Evolutionary conservation across 108 stramenopile genomes (phyloP), one percentile per base, ranked within the genome.

Genomic region (Chaetoceros muelleri): DNA sequence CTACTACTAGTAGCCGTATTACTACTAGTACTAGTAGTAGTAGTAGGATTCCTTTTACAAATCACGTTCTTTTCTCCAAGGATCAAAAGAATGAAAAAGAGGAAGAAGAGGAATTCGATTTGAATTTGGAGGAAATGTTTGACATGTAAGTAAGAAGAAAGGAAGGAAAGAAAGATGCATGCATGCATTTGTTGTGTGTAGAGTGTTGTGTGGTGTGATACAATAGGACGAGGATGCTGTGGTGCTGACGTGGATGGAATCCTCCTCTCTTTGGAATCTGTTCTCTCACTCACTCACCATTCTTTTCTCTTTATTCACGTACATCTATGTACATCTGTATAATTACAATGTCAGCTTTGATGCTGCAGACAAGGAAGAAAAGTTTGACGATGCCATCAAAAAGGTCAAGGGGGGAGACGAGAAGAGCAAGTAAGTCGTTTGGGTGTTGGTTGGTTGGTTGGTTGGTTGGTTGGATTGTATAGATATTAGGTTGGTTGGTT

Each of bases 81-180:
- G n/a, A n/a, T n/a, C n/a, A n/a, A n/a, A n/a, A n/a, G n/a, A n/a
- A n/a, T n/a, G n/a, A n/a, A n/a, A n/a, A n/a, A n/a, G 78, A 76
- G 20, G 79, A 84, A 55, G 79, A 75, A 45, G 87, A 62, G 20
- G 81, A 82, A 13, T 76, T 90, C 51, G 88, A 90, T 58, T 70
- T 90, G 59, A 71, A 90, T 65, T 69, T 90, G 29, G 82, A 70
- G 29, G 88, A 90, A 62, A 90, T 90, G 88, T 90, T 90, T 59
- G 65, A 70, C 8, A 81, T 85, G 84, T 76, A 60, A 47, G 74
- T 72, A 5, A 52, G 10, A 49, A 28, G 19, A 16, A 50, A 1
- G 58, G 19, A 22, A 26, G 24, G 61, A 17, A 17, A 55, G 13
- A 21, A 0, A 21, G 13, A 2, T 30, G 22, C 56, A 49, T 44